Evolutionary conservation across 768 basidiomycete genomes (phyloP).

Genomic region (Lactifluus piperatus): DNA sequence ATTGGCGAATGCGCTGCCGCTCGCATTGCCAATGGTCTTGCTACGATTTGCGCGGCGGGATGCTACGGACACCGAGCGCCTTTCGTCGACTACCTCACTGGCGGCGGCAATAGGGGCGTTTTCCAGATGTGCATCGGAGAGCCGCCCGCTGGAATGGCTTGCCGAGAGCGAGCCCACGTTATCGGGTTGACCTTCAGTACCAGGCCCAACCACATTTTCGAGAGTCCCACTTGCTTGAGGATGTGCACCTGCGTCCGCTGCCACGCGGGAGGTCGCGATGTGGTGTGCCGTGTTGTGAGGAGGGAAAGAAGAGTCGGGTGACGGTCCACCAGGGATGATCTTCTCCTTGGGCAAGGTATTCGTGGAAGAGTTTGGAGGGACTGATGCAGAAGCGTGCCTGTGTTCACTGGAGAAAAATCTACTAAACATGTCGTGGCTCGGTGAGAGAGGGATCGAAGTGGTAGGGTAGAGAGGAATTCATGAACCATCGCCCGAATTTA

Average conservation of each 20-base stretch:
- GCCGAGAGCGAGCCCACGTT: background rate
- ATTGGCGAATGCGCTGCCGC: conserved; percentile 37
- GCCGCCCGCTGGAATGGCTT: background rate
- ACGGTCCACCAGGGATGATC: conserved; percentile 4
- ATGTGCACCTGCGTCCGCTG: background rate
- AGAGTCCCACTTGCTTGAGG: background rate
- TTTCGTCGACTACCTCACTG: background rate
- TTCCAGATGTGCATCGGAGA: background rate
- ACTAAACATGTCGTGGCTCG: background rate
- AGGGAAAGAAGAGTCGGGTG: background rate
- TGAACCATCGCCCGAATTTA: background rate
- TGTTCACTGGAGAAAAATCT: background rate
- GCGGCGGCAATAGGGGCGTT: background rate
- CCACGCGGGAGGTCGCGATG: too few species aligned
- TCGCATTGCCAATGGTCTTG: background rate
- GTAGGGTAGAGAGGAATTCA: background rate
- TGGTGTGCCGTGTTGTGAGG: background rate
- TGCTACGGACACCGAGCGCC: background rate
- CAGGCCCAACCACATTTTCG: background rate
- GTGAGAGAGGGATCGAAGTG: background rate
- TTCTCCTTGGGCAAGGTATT: background rate
- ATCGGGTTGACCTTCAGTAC: too few species aligned
- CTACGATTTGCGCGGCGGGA: conserved; percentile 1
- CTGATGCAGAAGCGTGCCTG: background rate
- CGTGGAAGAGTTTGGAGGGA: background rate